phyloP scores from a whole-genome alignment of 139 green algal genomes.

The Marvania coccoides region DNA sequence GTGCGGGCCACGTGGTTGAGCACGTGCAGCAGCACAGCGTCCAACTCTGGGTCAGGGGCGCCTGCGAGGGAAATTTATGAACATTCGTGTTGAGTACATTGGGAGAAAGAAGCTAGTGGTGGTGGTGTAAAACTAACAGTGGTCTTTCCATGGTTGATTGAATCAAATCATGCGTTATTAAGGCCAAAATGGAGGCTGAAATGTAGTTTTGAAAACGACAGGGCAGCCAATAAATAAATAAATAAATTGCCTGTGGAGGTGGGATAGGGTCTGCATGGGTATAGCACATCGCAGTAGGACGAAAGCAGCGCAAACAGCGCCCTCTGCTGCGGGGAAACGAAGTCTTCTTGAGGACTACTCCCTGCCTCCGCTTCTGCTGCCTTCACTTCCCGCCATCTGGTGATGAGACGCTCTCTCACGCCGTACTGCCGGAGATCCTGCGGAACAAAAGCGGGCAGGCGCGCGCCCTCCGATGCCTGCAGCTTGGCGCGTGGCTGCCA shows the following conservation, averaged over 20 bases:
- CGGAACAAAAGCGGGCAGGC: background rate
- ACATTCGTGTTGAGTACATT: no score
- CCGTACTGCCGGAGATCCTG: constrained; percentile 26
- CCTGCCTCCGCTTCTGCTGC: constrained; percentile 4
- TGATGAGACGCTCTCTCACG: constrained; percentile 50
- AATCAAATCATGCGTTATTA: no score
- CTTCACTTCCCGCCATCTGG: constrained; percentile 46
- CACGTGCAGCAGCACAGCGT: constrained; percentile 72
- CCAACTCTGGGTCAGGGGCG: constrained; percentile 34
- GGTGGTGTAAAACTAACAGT: no score
- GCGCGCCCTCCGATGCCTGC: background rate
- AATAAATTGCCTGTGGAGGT: no score
- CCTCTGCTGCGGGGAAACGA: constrained; percentile 33
- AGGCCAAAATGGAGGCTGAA: no score
- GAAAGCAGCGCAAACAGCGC: constrained; percentile 47
- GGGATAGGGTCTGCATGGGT: constrained; percentile 41
- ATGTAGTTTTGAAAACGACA: no score
- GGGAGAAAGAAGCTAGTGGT: no score
- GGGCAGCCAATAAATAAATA: no score
- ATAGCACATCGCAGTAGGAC: constrained; percentile 52
- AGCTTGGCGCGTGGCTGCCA: background rate
- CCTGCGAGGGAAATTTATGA: background rate
- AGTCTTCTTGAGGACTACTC: constrained; percentile 29
- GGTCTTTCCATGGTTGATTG: no score
- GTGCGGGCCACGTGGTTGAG: constrained; percentile 76